A percentile compares a stretch with the other conserved stretches of the same genome.
Conservation (phyloP, 2,329 filamentous ascomycete species). For the Alternaria incomplexa region DNA sequence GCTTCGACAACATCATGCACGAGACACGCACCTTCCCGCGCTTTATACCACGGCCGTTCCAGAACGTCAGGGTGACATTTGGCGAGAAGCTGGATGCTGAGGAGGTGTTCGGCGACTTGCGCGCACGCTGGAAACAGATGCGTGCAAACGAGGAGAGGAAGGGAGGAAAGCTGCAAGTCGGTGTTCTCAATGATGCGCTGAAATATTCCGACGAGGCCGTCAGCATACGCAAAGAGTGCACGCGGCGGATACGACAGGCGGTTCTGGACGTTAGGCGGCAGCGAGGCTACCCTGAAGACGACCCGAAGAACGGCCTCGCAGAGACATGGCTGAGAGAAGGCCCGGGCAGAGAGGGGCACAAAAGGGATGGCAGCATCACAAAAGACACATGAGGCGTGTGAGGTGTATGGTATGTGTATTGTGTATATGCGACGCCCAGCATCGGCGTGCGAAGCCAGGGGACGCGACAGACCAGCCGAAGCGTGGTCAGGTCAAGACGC, state of each 20-base stretch:
- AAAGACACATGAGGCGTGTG: slow-evolving; percentile 56
- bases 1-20: slow-evolving; percentile 85
- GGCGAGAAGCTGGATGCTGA: slow-evolving; percentile 79
- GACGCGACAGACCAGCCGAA: neutral
- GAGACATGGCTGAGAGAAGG: slow-evolving; percentile 78
- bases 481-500: neutral
- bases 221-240: slow-evolving; percentile 78
- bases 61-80: slow-evolving; percentile 75
- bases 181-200: slow-evolving; percentile 68
- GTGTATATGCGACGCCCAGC: neutral
- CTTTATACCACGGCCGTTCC: slow-evolving; percentile 77
- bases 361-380: slow-evolving; percentile 66
- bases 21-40: slow-evolving; percentile 80
- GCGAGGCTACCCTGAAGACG: slow-evolving; percentile 78
- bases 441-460: neutral
- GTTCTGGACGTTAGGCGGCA: slow-evolving; percentile 77
- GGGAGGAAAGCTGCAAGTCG: slow-evolving; percentile 54
- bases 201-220: slow-evolving; percentile 77
- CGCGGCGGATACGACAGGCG: slow-evolving; percentile 76
- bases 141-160: slow-evolving; percentile 59
- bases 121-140: slow-evolving; percentile 75
- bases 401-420: neutral
- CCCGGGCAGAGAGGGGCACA: slow-evolving; percentile 60
- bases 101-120: slow-evolving; percentile 76
- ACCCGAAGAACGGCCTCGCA: slow-evolving; percentile 75